Conservation (phyloP, 441 rosid genomes). For the Populus trichocarpa region DNA sequence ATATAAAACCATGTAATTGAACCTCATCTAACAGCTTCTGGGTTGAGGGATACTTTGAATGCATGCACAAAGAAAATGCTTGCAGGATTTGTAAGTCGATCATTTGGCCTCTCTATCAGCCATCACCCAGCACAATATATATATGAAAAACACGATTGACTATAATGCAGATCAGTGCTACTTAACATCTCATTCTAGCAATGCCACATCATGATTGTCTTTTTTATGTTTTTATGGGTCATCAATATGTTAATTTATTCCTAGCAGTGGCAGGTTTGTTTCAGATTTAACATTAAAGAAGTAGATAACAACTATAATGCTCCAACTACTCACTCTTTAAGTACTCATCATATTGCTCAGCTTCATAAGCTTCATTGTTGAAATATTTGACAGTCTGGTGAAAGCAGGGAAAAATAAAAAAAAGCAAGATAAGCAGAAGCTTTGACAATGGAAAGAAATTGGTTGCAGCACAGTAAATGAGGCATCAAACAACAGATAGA, state of each 20-base stretch:
- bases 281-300: background rate
- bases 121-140: background rate
- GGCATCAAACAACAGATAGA: background rate
- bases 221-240: background rate
- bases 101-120: too few species aligned
- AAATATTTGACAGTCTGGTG: conserved; percentile 84
- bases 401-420: conserved; percentile 16
- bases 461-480: background rate
- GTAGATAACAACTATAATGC: conserved; percentile 1
- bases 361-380: conserved; percentile 60
- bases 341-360: conserved; percentile 64
- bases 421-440: conserved; percentile 11
- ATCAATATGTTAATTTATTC: background rate
- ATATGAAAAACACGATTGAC: background rate
- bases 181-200: background rate
- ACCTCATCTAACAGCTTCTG: background rate
- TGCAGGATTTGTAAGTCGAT: background rate
- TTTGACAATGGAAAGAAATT: background rate
- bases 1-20: background rate
- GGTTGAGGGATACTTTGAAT: background rate
- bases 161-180: background rate
- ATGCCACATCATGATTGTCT: background rate
- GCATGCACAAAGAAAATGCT: background rate
- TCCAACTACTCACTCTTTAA: conserved; percentile 60
- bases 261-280: background rate